Percentiles rank a stretch among this genome's conserved stretches.
Evolutionary conservation across 306 rosid species (phyloP).

Genomic region (Oxytropis ochrocephala): DNA sequence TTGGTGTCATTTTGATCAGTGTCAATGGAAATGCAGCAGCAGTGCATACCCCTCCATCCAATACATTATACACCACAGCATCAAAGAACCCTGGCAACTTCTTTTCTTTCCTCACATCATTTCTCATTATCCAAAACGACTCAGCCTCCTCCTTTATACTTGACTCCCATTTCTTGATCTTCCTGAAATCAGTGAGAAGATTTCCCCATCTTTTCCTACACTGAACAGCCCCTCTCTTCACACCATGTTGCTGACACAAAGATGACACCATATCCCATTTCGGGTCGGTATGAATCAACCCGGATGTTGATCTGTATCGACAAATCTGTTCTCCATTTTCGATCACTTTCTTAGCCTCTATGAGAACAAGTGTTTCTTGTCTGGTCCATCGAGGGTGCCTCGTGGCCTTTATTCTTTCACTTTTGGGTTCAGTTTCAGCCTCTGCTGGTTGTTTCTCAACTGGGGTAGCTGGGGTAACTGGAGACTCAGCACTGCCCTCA

Average conservation of each 20-base stretch:
- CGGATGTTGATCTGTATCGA: conserved; percentile 7
- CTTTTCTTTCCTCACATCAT: conserved; percentile 30
- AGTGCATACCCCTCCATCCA: conserved; percentile 33
- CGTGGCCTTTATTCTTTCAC: conserved; percentile 25
- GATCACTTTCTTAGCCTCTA: conserved; percentile 40
- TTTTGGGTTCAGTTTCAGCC: neutral
- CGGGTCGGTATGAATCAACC: conserved; percentile 20
- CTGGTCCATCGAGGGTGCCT: conserved; percentile 54
- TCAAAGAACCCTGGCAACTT: conserved; percentile 46
- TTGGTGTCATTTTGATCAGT: conserved; percentile 14
- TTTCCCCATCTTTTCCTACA: conserved; percentile 50
- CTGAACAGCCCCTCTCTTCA: conserved; percentile 42
- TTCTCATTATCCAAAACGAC: conserved; percentile 48
- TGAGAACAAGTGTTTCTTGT: conserved; percentile 38
- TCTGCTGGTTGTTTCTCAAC: conserved; percentile 11
- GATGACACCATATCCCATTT: conserved; percentile 47
- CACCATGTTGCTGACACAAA: conserved; percentile 34
- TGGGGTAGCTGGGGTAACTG: conserved; percentile 13
- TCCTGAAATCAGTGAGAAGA: conserved; percentile 43
- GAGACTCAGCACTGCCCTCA: conserved; percentile 16
- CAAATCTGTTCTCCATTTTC: conserved; percentile 30
- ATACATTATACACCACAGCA: conserved; percentile 27
- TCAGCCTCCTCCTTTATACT: conserved; percentile 15
- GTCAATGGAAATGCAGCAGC: conserved; percentile 34
- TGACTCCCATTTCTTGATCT: conserved; percentile 46